Evolutionary conservation across 495 filamentous ascomycete genomes (phyloP).

Genomic region (Penicillium crystallinum): DNA sequence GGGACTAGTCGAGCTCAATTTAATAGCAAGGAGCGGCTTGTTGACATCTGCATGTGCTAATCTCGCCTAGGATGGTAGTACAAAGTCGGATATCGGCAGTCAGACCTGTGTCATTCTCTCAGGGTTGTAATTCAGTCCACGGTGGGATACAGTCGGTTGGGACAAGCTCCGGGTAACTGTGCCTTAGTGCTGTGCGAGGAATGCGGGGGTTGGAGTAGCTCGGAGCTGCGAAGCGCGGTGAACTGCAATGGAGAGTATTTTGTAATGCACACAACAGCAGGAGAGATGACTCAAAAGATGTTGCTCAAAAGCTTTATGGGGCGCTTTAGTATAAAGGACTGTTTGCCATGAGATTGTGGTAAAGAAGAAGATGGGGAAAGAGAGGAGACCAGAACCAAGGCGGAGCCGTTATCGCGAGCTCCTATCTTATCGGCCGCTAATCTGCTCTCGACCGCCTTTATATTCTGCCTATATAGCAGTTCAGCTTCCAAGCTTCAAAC

Average conservation of each 20-base stretch:
- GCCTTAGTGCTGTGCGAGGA: not conserved
- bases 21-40: not conserved
- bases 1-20: slow-evolving; percentile 8
- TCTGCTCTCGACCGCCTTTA: not conserved
- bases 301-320: not conserved
- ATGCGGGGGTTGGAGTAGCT: slow-evolving; percentile 9
- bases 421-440: slow-evolving; percentile 1
- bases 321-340: not conserved
- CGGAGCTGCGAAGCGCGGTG: not conserved
- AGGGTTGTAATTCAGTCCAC: not conserved
- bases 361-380: not conserved
- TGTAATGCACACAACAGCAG: not conserved
- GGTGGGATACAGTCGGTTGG: not conserved
- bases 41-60: slow-evolving; percentile 10
- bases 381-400: slow-evolving; percentile 1
- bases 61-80: slow-evolving; percentile 2
- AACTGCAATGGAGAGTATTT: not conserved
- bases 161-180: not conserved
- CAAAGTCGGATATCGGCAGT: slow-evolving; percentile 4
- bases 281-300: not conserved
- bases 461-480: slow-evolving; percentile 2
- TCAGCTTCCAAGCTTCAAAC: too few species aligned
- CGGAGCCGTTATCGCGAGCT: slow-evolving; percentile 5
- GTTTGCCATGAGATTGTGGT: not conserved
- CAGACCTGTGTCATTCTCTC: slow-evolving; percentile 1